Conservation (phyloP, 2,329 filamentous ascomycete genomes). For the Microsporum canis region DNA sequence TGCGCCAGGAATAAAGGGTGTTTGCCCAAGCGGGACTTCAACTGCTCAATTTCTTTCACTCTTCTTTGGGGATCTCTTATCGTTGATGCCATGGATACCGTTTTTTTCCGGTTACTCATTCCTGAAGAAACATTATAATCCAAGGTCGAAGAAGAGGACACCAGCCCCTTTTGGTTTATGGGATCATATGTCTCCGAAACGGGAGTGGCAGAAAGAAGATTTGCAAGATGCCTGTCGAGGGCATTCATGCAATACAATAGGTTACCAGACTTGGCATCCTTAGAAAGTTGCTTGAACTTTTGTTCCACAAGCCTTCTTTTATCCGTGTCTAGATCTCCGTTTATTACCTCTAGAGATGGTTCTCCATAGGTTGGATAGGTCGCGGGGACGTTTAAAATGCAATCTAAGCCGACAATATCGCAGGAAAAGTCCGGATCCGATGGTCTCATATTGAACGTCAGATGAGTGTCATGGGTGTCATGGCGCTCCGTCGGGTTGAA, state of each 20-base stretch:
- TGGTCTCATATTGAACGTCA: slow-evolving; percentile 56
- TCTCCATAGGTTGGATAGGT: slow-evolving; percentile 47
- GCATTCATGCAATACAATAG: slow-evolving; percentile 56
- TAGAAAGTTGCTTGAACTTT: slow-evolving; percentile 57
- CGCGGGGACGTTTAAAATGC: slow-evolving; percentile 53
- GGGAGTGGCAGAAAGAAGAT: slow-evolving; percentile 35
- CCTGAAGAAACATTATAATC: neutral
- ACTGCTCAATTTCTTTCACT: slow-evolving; percentile 11
- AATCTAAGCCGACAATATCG: slow-evolving; percentile 58
- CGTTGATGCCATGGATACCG: slow-evolving; percentile 23
- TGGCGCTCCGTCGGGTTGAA: slow-evolving; percentile 44
- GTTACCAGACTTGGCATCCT: slow-evolving; percentile 42
- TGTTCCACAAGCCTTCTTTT: slow-evolving; percentile 66
- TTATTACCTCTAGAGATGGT: slow-evolving; percentile 53
- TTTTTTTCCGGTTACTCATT: slow-evolving; percentile 30
- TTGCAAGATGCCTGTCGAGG: slow-evolving; percentile 54
- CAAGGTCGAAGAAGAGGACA: neutral
- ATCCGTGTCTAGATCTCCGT: slow-evolving; percentile 58
- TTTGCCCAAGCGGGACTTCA: slow-evolving; percentile 52
- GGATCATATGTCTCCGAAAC: slow-evolving; percentile 37
- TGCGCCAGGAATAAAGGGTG: slow-evolving; percentile 56
- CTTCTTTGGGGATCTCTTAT: slow-evolving; percentile 40
- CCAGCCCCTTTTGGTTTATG: neutral
- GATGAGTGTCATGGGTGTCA: slow-evolving; percentile 41
- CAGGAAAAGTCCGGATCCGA: slow-evolving; percentile 80